Evolutionary conservation across 345 rosid species (phyloP), one percentile per base, ranked within the genome.

Genomic region (Kernera saxatilis): DNA sequence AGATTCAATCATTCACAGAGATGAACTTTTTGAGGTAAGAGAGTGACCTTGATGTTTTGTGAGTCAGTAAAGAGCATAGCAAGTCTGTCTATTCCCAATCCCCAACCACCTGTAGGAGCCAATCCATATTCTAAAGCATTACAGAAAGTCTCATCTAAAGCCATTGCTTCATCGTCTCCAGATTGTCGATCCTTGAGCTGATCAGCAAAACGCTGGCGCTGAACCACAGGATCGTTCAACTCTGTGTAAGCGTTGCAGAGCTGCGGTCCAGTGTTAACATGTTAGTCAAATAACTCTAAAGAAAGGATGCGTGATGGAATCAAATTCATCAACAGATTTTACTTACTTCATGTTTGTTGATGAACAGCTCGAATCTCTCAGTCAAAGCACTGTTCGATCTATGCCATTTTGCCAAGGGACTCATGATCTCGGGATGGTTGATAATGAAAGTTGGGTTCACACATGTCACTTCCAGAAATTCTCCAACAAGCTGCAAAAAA

Each of bases 91-190:
- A 94, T 70, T 52, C 98, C 98, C 82, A 94, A 17, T 65, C 99
- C 99, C 98, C 98, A 94, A 36, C 98, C 99, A 77, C 85, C 96
- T 5, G 98, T 94, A 21, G 99, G 99, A 68, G 99, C 91, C 81
- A 94, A 71, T 15, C 97, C 96, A 57, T 88, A 91, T 71, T 94
- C 98, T 12, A 94, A 90, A 43, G 97, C 90, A 0, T 81, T 82
- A 64, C 98, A 92, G 57, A 94, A 94, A 25, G 93, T 87, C 80
- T 94, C 99, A 77, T 94, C 99, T 55, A 87, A 50, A 54, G 96
- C 96, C 98, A 94, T 94, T 2, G 99, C 99, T 82, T 94, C 99
- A 58, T 91, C 99, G 64, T 94, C 99, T 32, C 99, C 99, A 2
- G 89, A 94, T 51, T 94, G 93, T 46, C 98, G 77, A 73, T 91